Base-by-base conservation (phyloP, 2,329 filamentous ascomycete species). In the Sclerotinia borealis region DNA sequence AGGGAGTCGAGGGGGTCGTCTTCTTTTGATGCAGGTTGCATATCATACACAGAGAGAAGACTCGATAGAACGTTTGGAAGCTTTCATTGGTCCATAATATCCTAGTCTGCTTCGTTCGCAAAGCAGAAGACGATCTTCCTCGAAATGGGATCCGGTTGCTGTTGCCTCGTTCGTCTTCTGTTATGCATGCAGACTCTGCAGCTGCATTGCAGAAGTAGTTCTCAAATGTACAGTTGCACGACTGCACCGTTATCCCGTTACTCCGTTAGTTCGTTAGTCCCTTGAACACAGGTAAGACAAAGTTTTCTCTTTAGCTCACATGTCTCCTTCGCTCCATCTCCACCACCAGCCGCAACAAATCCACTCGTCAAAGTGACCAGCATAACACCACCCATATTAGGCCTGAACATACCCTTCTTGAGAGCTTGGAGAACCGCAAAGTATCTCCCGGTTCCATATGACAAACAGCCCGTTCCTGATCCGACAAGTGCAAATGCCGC, bases 391-490 rank as follows among this genome's bases (percentile, higher is more conserved):
- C 13, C 59, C 37, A 36, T 41, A 10, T 45, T 45, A 22, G 48
- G 48, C 34, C 19, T 34, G 29, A 61, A 36, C 39, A 39, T 37
- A 19, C 22, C 34, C 17, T 51, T 31, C 22, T 31, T 60, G 25
- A 39, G 31, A 61, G 19, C 72, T 80, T 74, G 36, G 81, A 69
- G 51, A 75, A 66, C 43, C 73, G 73, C 73, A 68, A 82, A 82
- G 67, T 82, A 82, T 39, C 80, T 73, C 58, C 72, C 70, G 11
- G 78, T 80, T 11, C 79, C 80, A 69, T 82, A 81, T 19, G 75
- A 73, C 27, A 83, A 77, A 59, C 77, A 79, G 0, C 79, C 76
- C 11, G 75, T 76, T 8, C 80, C 80, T 25, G 77, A 76, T 3
- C 73, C 78, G 39, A 81, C 76, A 49, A 82, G 72, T 4, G 76